These are phyloP conservation scores for Helotiales sp. DNA, from an alignment of 2,329 filamentous ascomycete genomes.

Conservation along the genomic window DNA sequence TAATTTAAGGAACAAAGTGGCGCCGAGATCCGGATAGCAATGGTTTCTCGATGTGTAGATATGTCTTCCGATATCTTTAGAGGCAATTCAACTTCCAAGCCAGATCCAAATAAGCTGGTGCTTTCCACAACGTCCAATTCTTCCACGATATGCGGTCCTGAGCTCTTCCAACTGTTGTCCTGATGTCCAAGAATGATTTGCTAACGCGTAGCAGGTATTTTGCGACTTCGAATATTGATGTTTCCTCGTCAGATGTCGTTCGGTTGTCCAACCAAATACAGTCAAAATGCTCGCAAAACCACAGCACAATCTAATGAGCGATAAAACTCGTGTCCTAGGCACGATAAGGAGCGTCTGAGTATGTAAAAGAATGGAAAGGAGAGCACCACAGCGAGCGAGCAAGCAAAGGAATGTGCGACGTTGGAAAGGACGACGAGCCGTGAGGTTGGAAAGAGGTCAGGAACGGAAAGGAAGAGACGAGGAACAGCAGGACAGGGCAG, in stretches of 20 bases:
- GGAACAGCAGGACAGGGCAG: not conserved
- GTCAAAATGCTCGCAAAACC: slow-evolving; percentile 8
- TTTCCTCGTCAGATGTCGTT: not conserved
- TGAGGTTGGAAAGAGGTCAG: not conserved
- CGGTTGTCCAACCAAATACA: not conserved
- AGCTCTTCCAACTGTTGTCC: not conserved
- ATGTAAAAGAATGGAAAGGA: slow-evolving; percentile 20
- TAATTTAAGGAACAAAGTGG: not conserved
- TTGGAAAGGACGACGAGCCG: not conserved
- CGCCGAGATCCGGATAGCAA: not conserved
- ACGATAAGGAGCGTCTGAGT: slow-evolving; percentile 20
- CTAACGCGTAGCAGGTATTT: not conserved
- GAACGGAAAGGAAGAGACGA: not conserved
- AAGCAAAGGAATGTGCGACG: not conserved
- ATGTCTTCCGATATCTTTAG: not conserved
- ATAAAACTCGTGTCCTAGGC: slow-evolving; percentile 20
- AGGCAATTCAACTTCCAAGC: not conserved
- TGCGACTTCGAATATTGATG: not conserved
- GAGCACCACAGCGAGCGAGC: slow-evolving; percentile 1
- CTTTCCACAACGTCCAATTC: not conserved
- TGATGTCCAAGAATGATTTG: slow-evolving; percentile 1
- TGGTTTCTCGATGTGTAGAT: not conserved
- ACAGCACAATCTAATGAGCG: slow-evolving; percentile 17
- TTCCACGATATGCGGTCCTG: slow-evolving; percentile 1
- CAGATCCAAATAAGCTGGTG: not conserved